Percentiles rank a stretch among this genome's conserved stretches.
These are phyloP conservation scores for Phlebopus sp. DNA, from an alignment of 1,284 basidiomycete genomes.

Conservation along the genomic window DNA sequence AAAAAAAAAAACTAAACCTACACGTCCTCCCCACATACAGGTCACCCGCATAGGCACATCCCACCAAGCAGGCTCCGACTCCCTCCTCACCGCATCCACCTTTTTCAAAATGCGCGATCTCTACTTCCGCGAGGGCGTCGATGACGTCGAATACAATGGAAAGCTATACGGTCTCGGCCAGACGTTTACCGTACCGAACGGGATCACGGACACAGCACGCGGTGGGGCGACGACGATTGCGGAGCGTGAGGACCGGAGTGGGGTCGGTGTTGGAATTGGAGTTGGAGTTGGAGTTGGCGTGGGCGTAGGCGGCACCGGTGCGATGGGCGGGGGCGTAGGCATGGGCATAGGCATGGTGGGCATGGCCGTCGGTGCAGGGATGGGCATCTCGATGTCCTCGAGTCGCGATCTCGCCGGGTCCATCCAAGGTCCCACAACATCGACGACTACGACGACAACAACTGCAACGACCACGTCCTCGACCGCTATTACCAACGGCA, in stretches of 20 bases:
- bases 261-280: no score
- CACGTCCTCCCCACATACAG: constrained; percentile 42
- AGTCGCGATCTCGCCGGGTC: no score
- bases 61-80: constrained; percentile 96
- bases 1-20: constrained; percentile 7
- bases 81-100: constrained; percentile 86
- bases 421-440: no score
- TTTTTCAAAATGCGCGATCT: constrained; percentile 95
- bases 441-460: no score
- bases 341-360: no score
- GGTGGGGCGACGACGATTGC: constrained; percentile 75
- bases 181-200: constrained; percentile 65
- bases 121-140: constrained; percentile 87
- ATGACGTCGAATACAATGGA: constrained; percentile 74
- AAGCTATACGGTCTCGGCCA: constrained; percentile 77
- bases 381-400: no score
- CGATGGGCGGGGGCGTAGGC: no score
- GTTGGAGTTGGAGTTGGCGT: no score
- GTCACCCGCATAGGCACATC: constrained; percentile 88
- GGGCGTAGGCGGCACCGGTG: no score
- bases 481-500: constrained; percentile 40
- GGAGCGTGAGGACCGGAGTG: constrained; percentile 68
- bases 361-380: no score
- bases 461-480: no score
- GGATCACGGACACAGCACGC: constrained; percentile 59